phyloP scores from a whole-genome alignment of 179 eudicot genomes.

The Pouteria campechiana region DNA sequence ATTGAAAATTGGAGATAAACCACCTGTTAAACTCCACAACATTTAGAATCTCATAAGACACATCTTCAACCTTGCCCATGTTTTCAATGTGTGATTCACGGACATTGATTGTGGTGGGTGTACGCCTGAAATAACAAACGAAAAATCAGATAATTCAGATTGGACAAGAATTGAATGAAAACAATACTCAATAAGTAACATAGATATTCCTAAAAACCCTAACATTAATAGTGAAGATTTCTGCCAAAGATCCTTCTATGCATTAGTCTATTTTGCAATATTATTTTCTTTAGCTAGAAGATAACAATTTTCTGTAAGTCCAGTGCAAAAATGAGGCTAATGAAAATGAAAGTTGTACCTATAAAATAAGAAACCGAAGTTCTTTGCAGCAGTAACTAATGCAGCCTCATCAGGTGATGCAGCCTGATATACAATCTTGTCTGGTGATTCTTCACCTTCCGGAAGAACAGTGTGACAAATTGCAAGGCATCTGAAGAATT shows the following conservation, averaged over 20 bases:
- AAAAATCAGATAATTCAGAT: neutral
- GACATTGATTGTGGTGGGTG: conserved; percentile 83
- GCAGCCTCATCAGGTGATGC: conserved; percentile 99
- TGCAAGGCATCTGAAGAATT: conserved; percentile 98
- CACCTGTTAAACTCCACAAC: conserved; percentile 98
- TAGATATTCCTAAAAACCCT: no score
- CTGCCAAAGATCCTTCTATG: no score
- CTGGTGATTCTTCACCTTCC: conserved; percentile 90
- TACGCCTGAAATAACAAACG: conserved; percentile 43
- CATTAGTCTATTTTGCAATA: no score
- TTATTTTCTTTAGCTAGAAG: no score
- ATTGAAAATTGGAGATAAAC: conserved; percentile 8
- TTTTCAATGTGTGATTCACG: conserved; percentile 94
- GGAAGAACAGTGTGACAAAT: conserved; percentile 97
- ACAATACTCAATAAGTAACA: no score
- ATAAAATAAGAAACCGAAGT: conserved; percentile 97
- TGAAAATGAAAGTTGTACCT: no score
- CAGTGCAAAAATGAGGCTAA: no score
- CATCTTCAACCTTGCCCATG: conserved; percentile 79
- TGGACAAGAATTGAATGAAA: neutral
- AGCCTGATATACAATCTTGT: conserved; percentile 86
- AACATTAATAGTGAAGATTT: no score
- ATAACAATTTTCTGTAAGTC: no score
- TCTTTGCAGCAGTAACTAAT: conserved; percentile 90
- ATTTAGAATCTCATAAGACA: conserved; percentile 79